Base-by-base conservation (phyloP, 2,329 filamentous ascomycete species). In the Monosporascus cannonballus region DNA sequence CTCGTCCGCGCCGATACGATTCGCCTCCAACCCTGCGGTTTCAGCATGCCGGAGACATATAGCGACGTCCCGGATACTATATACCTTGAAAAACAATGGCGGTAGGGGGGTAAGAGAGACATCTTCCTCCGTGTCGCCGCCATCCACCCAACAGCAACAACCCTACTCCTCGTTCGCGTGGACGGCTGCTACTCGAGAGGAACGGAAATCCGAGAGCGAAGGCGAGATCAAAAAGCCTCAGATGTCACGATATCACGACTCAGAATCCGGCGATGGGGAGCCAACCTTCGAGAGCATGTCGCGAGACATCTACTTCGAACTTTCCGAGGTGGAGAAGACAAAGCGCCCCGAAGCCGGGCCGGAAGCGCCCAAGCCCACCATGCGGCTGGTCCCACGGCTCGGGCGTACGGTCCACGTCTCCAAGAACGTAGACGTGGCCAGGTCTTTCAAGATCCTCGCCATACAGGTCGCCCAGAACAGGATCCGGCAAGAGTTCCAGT, bases 401-500 rank as follows among this genome's bases (percentile, higher is more conserved):
- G 76, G 77, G 41, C 74, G 76, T 47, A 77, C 74, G 1, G 56
- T 74, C 3, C 59, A 73, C 48, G 66, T 80, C 46, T 63, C 62
- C 11, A 67, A 67, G 49, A 73, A 69, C 49, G 67, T 77, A 0
- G 79, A 78, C 34, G 66, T 75, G 4, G 69, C 71, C n/a, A 61
- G 69, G 7, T 75, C 77, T 0, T 68, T 84, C 39, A 62, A 64
- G 36, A 53, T 74, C 6, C 67, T 82, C 4, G 64, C 71, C 41
- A 60, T 61, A 39, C 62, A 75, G 49, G 65, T 73, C 34, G 56
- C 60, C 5, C 61, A 67, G 62, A 91, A 93, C 64, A 75, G 70
- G 44, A 72, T 94, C 49, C 75, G 70, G 59, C 53, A 48, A 3
- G 84, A 90, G 61, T 75, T 75, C 50, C 67, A 69, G 20, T 67